Evolutionary conservation across 2,329 filamentous ascomycete genomes (phyloP), one percentile per base, ranked within the genome.

Genomic region (Trichoderma sp.): DNA sequence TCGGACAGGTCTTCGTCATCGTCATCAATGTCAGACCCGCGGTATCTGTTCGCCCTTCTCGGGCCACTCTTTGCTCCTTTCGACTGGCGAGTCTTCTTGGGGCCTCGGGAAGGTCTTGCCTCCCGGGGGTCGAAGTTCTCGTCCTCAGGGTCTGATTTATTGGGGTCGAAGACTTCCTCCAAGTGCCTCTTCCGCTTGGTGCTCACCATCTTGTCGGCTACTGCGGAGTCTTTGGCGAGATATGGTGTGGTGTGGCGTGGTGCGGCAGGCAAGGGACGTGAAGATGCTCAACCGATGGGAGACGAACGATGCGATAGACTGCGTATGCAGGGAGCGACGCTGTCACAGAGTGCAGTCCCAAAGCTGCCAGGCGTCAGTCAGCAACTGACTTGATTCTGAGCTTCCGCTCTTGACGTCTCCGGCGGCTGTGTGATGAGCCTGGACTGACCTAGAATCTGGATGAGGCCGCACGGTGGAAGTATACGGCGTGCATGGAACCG

Each of bases 81-180:
- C 5, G 78, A 74, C 34, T 78, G 74, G 26, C 79, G 78, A 5
- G 77, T 71, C 62, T 80, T 81, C 68, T 80, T 83, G 63, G 75
- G 75, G 66, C 68, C 75, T 66, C 78, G 78, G 15, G 76, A 76
- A 17, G 82, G 77, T 34, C 78, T 77, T 28, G 76, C 79, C 69
- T 82, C 80, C 24, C 74, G 72, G 17, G 86, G 86, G 65, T 87
- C 83, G 71, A 89, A 90, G 74, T 88, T 88, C 69, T 87, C 85
- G 72, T 90, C 87, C 57, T 87, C 83, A 2, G 87, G 80, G 69
- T 90, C 87, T 58, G 87, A 89, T 72, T 87, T 84, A 74, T 88
- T 89, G 3, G 85, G 85, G 74, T 90, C 87, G 69, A 89, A 89
- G 63, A 39, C 34, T 10, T 81, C 80, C 68, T 86, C 82, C 15